Evolutionary conservation across 73 alveolate species (phyloP).

Genomic region (Paramecium primaurelia): DNA sequence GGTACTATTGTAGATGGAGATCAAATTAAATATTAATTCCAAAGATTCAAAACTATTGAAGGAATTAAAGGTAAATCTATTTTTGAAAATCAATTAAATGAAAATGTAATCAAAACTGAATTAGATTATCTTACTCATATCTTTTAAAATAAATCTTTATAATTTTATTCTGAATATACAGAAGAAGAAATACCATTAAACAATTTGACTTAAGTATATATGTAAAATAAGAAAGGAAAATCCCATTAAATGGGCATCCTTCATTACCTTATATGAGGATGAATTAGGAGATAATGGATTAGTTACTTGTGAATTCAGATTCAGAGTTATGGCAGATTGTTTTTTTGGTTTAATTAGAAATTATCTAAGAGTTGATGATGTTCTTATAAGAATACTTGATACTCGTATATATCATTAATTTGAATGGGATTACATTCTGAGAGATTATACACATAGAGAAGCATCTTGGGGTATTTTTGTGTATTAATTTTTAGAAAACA

Average conservation of each 20-base stretch:
- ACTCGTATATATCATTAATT: conserved; percentile 95
- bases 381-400: conserved; percentile 90
- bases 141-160: conserved; percentile 44
- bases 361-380: conserved; percentile 97
- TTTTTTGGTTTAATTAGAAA: conserved; percentile 91
- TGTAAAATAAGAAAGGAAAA: conserved; percentile 66
- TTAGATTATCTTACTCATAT: conserved; percentile 32
- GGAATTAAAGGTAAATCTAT: conserved; percentile 42
- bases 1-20: conserved; percentile 72
- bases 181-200: conserved; percentile 89
- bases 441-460: conserved; percentile 46
- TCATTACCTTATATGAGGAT: conserved; percentile 89
- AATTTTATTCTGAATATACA: conserved; percentile 69
- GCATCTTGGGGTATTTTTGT: conserved; percentile 21
- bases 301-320: conserved; percentile 84
- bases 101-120: conserved; percentile 13
- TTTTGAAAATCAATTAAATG: neutral
- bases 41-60: conserved; percentile 60
- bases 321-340: conserved; percentile 98
- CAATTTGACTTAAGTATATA: conserved; percentile 64
- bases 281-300: conserved; percentile 96
- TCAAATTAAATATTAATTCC: conserved; percentile 47
- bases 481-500: neutral
- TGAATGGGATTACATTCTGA: conserved; percentile 75
- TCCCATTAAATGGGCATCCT: conserved; percentile 89